Conservation (phyloP, 108 stramenopile genomes). For the Cyclotella sp. region DNA sequence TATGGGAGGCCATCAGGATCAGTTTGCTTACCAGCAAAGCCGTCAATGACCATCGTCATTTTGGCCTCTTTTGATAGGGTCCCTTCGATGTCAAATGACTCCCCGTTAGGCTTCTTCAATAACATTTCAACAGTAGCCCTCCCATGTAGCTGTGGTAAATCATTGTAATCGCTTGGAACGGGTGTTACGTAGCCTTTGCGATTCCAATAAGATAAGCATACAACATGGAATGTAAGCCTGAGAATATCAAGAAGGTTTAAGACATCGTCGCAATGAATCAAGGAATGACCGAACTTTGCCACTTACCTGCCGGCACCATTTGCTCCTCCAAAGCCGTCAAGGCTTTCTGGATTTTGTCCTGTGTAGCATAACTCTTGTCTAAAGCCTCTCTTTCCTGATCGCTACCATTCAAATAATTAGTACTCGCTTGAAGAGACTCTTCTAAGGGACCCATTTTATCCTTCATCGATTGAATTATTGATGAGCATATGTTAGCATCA, state of each 20-base stretch:
- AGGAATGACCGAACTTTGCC: not conserved
- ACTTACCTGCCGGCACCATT: constrained; percentile 82
- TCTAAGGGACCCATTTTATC: constrained; percentile 63
- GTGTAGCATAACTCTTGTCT: constrained; percentile 82
- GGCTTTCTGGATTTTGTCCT: constrained; percentile 63
- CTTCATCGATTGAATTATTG: constrained; percentile 57
- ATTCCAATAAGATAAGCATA: not conserved
- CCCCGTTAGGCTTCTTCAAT: constrained; percentile 82
- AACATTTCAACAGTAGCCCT: constrained; percentile 93
- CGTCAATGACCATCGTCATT: constrained; percentile 95
- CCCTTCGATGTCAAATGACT: constrained; percentile 87
- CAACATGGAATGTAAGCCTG: not conserved
- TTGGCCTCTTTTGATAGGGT: constrained; percentile 80
- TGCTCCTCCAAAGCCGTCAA: constrained; percentile 87
- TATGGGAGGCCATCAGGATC: not conserved
- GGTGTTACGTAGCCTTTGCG: constrained; percentile 65
- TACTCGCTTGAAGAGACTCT: constrained; percentile 60
- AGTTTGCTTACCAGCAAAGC: constrained; percentile 70
- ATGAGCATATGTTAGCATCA: constrained; percentile 57
- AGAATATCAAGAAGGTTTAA: not conserved
- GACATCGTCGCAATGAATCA: not conserved
- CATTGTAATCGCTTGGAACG: constrained; percentile 85
- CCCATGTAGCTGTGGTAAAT: constrained; percentile 87
- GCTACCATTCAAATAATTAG: constrained; percentile 72
- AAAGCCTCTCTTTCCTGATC: constrained; percentile 86